Evolutionary conservation across 768 basidiomycete species (phyloP), one percentile per base, ranked within the genome.

Genomic region (Boletus bicolor): DNA sequence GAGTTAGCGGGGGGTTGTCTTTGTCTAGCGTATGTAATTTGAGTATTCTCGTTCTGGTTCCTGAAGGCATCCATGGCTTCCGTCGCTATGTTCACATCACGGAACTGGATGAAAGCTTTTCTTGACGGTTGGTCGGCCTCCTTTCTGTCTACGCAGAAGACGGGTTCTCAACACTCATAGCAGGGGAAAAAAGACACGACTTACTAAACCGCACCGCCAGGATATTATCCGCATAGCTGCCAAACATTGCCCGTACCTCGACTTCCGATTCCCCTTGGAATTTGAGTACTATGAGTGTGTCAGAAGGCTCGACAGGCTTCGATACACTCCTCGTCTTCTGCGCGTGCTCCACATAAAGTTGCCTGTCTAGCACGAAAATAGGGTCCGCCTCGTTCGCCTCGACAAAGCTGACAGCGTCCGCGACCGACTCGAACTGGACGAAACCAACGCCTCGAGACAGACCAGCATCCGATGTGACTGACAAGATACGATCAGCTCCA

Each of bases 91-190:
- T 79, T 72, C 46, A 76, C 67, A 53, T 66, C 61, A 45, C 58
- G 69, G 65, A 87, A 86, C 56, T 83, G 76, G 53, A 87, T 64
- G 70, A 84, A 87, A 26, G 79, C 82, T 4, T 60, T 69, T 7
- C 70, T 68, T n/a, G 54, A 64, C 10, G 55, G 54, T 15, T 62
- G 63, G 28, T 74, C 73, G 0, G 67, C 73, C 24, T 69, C 56
- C n/a, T 53, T 66, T 56, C 68, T 64, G 56, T 51, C 66, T 71
- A 74, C 57, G 75, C 73, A 78, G 45, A 46, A 39, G 19, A 32
- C 12, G 17, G 8, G 1, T 21, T 19, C 2, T 55, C 14, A 56
- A 54, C 24, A 51, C 11, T 30, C 4, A 44, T 12, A 17, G 34
- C 19, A 14, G 5, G 15, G 35, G 28, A 10, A 0, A 24, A 30